These are phyloP conservation scores for Penicillium crystallinum DNA, from an alignment of 495 filamentous ascomycete species.

Conservation along the genomic window DNA sequence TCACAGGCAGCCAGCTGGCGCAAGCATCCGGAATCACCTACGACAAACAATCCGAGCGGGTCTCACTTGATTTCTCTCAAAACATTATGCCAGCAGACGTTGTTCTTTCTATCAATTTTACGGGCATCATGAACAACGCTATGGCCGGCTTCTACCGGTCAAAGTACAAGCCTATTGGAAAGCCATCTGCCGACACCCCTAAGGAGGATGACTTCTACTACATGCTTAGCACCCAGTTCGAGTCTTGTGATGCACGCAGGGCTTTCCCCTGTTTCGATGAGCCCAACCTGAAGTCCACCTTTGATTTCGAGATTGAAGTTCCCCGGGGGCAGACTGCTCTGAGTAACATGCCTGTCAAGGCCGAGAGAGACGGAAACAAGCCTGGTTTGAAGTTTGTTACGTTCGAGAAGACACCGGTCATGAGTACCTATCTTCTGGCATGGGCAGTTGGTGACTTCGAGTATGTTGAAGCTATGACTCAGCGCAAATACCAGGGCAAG, in stretches of 20 bases:
- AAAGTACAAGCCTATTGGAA: conserved; percentile 77
- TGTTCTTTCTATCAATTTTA: conserved; percentile 67
- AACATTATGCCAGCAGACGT: conserved; percentile 58
- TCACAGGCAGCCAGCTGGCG: conserved; percentile 34
- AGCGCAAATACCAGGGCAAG: conserved; percentile 82
- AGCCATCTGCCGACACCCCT: conserved; percentile 65
- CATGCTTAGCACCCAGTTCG: conserved; percentile 97
- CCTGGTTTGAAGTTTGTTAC: conserved; percentile 69
- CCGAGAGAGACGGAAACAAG: conserved; percentile 51
- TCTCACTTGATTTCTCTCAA: conserved; percentile 64
- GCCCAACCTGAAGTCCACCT: conserved; percentile 92
- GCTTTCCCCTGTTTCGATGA: conserved; percentile 98
- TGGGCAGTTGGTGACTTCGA: conserved; percentile 98
- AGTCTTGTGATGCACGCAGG: conserved; percentile 88
- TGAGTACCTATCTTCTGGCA: conserved; percentile 96
- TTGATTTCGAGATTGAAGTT: conserved; percentile 86
- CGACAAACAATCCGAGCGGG: conserved; percentile 74
- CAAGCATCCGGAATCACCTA: conserved; percentile 65
- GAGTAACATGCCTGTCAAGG: conserved; percentile 89
- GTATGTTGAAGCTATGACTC: conserved; percentile 85
- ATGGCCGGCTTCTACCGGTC: conserved; percentile 97
- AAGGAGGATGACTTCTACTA: conserved; percentile 75
- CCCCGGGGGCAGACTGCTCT: conserved; percentile 81
- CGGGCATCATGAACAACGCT: conserved; percentile 83
- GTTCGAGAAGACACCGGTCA: conserved; percentile 82